Evolutionary conservation across 768 basidiomycete genomes (phyloP).

Genomic region (Lactarius vividus): DNA sequence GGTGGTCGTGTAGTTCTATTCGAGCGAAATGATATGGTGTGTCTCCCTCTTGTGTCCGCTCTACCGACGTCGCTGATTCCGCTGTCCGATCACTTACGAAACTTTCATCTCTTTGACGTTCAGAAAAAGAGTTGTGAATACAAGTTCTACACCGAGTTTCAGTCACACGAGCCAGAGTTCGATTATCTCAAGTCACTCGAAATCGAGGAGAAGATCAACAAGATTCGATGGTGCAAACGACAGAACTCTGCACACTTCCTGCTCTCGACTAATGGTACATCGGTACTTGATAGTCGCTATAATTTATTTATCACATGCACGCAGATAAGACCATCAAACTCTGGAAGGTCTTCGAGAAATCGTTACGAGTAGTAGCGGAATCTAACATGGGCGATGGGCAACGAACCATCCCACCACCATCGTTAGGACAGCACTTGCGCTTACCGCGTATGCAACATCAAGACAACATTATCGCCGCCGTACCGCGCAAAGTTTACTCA

Average conservation of each 20-base stretch:
- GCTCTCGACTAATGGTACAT: constrained; percentile 90
- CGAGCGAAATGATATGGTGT: constrained; percentile 94
- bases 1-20: constrained; percentile 98
- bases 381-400: constrained; percentile 89
- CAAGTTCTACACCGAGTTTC: constrained; percentile 99
- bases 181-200: constrained; percentile 99
- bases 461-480: constrained; percentile 98
- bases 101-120: background rate
- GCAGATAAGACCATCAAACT: constrained; percentile 99
- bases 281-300: constrained; percentile 18
- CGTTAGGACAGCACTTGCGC: constrained; percentile 57
- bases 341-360: constrained; percentile 99
- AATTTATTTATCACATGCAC: constrained; percentile 10
- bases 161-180: constrained; percentile 99
- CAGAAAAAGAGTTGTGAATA: constrained; percentile 99
- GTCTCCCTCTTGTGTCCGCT: constrained; percentile 31
- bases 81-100: constrained; percentile 26
- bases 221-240: constrained; percentile 99
- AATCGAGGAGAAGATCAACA: constrained; percentile 99
- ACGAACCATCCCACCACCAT: constrained; percentile 63
- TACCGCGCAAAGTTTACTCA: constrained; percentile 97
- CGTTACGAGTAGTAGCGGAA: constrained; percentile 91
- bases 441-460: constrained; percentile 91
- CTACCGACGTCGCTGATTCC: constrained; percentile 15
- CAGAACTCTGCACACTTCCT: constrained; percentile 98